Base-by-base conservation (phyloP, 148 eudicot species). In the Pharnaceum exiguum region DNA sequence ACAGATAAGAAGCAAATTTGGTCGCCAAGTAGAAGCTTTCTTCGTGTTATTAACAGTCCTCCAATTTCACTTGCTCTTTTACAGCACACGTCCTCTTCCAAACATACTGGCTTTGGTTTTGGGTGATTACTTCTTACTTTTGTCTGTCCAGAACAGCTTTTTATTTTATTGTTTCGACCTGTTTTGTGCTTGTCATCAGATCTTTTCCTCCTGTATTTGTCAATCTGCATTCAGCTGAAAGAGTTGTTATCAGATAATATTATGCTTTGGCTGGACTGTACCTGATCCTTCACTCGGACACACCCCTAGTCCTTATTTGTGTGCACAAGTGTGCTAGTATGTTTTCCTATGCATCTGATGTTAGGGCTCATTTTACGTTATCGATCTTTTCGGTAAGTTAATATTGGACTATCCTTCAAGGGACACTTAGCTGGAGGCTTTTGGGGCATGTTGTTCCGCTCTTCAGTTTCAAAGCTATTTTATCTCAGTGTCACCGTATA, bases 11-110 rank as follows among this genome's bases (percentile, higher is more conserved):
- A 65, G 57, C 63, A 93, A 85, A 73, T 93, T 93, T 75, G 99
- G 99, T 42, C 65, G 26, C 50, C 89, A 81, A 71, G 96, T 89
- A 72, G 99, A 93, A 75, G 89, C 83, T 42, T 93, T 93, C 74
- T 88, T 81, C 75, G 89, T 86, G 77, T 69, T 93, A 59, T 59
- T 89, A 65, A 80, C 87, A 29, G 79, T 71, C 10, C 30, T 82
- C 59, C 99, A 93, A 69, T 93, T 93, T 73, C 99, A 93, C 69
- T 50, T 77, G 74, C 72, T 89, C 72, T 93, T 93, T 75, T 93
- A 93, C 59, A 75, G 90, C 81, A 81, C 99, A 17, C 96, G 99
- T 15, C 91, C 99, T 56, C 96, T 93, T 68, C 99, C 99, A 26
- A 93, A 93, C 60, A 76, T 83, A 70, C 31, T 93, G 67, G 96